Percentiles rank a stretch among this genome's conserved stretches.
phyloP scores from a whole-genome alignment of 306 rosid genomes.

The Biancaea sappan region DNA sequence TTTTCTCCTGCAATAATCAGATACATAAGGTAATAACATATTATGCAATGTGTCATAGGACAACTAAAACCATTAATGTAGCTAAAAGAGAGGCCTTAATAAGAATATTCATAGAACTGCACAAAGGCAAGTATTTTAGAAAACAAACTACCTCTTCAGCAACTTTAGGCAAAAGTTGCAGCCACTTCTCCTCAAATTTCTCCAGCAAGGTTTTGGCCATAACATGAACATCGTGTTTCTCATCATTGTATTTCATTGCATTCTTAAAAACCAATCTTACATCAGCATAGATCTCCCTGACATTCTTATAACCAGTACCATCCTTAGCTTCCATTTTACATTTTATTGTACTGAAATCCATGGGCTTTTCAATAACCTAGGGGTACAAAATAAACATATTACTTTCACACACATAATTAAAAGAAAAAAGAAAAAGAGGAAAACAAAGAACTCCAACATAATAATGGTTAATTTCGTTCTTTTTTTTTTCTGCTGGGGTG shows the following conservation, averaged over 20 bases:
- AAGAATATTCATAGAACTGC: slow-evolving; percentile 2
- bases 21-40: neutral
- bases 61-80: neutral
- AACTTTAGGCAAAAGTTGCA: slow-evolving; percentile 69
- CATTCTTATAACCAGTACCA: slow-evolving; percentile 73
- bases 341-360: slow-evolving; percentile 80
- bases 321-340: slow-evolving; percentile 74
- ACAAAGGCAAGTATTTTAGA: slow-evolving; percentile 26
- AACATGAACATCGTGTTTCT: slow-evolving; percentile 56
- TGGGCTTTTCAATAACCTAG: slow-evolving; percentile 80
- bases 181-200: slow-evolving; percentile 82
- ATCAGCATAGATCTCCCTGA: slow-evolving; percentile 72
- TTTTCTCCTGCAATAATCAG: slow-evolving; percentile 56
- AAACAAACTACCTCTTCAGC: slow-evolving; percentile 58
- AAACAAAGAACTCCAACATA: slow-evolving; percentile 1
- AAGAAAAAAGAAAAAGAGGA: neutral
- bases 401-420: slow-evolving; percentile 11
- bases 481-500: no score
- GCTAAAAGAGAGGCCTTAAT: neutral
- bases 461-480: neutral
- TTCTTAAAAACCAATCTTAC: slow-evolving; percentile 76
- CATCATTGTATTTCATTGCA: slow-evolving; percentile 81
- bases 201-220: slow-evolving; percentile 77
- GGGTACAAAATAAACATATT: slow-evolving; percentile 27
- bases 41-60: neutral